phyloP scores from a whole-genome alignment of 345 rosid genomes.

The Corchorus capsularis region DNA sequence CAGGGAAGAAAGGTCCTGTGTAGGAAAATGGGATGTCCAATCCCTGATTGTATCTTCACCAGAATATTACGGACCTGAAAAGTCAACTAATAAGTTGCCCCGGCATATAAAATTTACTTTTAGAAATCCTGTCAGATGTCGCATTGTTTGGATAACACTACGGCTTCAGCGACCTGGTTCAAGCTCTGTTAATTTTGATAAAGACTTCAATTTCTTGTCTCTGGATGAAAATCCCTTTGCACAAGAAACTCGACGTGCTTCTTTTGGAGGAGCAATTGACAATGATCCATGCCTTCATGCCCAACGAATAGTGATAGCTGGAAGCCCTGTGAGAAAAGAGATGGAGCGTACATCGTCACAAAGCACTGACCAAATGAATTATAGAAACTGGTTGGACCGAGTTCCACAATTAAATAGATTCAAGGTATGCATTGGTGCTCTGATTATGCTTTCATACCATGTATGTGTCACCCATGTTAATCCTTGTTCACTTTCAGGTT shows the following conservation, averaged over 20 bases:
- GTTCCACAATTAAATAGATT: conserved; percentile 80
- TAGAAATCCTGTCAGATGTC: conserved; percentile 76
- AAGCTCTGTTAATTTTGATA: conserved; percentile 71
- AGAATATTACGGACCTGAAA: conserved; percentile 79
- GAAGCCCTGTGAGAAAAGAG: conserved; percentile 56
- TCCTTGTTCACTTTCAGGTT: conserved; percentile 47
- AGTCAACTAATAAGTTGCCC: conserved; percentile 51
- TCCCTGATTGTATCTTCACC: conserved; percentile 66
- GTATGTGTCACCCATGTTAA: conserved; percentile 10
- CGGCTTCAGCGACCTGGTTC: conserved; percentile 84
- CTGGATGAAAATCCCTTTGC: conserved; percentile 93
- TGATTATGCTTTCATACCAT: background rate
- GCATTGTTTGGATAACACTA: conserved; percentile 80
- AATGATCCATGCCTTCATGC: conserved; percentile 88
- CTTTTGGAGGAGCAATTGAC: conserved; percentile 73
- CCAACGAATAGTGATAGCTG: conserved; percentile 69
- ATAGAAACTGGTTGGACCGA: conserved; percentile 72
- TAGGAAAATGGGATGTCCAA: conserved; percentile 96
- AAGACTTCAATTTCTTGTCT: conserved; percentile 67
- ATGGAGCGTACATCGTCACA: conserved; percentile 39
- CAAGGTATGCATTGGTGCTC: conserved; percentile 49
- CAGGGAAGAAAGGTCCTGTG: conserved; percentile 73
- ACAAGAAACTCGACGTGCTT: conserved; percentile 68
- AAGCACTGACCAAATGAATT: conserved; percentile 55
- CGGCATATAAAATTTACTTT: conserved; percentile 84